Conservation (phyloP, 2,329 filamentous ascomycete species). For the Fusarium verticillioides region DNA sequence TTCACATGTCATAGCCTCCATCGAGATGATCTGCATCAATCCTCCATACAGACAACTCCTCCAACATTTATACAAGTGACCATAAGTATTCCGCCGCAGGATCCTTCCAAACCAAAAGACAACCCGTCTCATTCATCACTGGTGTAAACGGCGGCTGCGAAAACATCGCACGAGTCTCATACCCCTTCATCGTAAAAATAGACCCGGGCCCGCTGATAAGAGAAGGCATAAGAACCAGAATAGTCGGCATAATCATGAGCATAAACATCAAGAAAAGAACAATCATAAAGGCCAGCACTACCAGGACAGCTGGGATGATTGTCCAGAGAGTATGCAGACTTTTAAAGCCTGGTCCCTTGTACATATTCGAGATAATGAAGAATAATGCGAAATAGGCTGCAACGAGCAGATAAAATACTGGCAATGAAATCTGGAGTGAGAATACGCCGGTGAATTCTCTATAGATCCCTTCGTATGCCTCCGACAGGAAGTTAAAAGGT, state of each 20-base stretch:
- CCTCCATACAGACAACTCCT: not conserved
- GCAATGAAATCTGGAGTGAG: not conserved
- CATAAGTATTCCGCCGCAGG: slow-evolving; percentile 13
- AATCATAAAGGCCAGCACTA: not conserved
- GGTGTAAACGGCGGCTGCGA: slow-evolving; percentile 1
- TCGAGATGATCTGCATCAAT: not conserved
- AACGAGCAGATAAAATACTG: not conserved
- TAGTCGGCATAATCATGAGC: fast-evolving
- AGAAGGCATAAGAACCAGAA: not conserved
- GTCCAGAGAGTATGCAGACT: too few relatives aligned
- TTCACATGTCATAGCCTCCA: not conserved
- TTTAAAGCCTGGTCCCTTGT: not conserved
- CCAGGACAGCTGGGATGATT: too few relatives aligned
- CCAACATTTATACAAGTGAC: slow-evolving; percentile 4
- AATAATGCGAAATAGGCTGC: not conserved
- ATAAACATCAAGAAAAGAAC: not conserved
- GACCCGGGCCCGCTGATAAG: not conserved
- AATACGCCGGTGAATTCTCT: fast-evolving
- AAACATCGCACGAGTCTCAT: not conserved
- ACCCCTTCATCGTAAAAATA: not conserved
- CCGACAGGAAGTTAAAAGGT: not conserved
- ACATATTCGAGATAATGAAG: fast-evolving
- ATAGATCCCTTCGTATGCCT: not conserved
- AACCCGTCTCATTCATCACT: not conserved
- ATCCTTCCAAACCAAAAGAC: slow-evolving; percentile 20